Conservation (phyloP, 2,329 filamentous ascomycete genomes). For the Sclerotinia subarctica region DNA sequence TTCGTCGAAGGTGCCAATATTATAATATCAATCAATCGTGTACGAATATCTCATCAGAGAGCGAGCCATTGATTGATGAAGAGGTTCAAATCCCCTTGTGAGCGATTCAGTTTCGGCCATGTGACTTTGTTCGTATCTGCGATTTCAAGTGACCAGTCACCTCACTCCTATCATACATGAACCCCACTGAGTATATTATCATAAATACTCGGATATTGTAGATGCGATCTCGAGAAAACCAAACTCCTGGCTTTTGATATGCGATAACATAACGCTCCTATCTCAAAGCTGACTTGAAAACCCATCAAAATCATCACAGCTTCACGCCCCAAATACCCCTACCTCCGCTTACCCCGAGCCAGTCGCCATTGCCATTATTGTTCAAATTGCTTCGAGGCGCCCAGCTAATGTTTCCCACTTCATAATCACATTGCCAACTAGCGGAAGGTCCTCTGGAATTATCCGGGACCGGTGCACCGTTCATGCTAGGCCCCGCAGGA, state of each 20-base stretch:
- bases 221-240: slow-evolving; percentile 28
- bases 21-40: not conserved
- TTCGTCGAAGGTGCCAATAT: slow-evolving; percentile 34
- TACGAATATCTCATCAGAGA: not conserved
- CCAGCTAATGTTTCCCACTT: slow-evolving; percentile 83
- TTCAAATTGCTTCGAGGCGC: slow-evolving; percentile 64
- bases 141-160: not conserved
- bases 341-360: slow-evolving; percentile 79
- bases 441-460: slow-evolving; percentile 66
- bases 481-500: slow-evolving; percentile 42
- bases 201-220: slow-evolving; percentile 29
- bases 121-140: slow-evolving; percentile 17
- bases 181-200: slow-evolving; percentile 23
- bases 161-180: slow-evolving; percentile 27
- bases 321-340: slow-evolving; percentile 70
- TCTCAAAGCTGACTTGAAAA: slow-evolving; percentile 24
- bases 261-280: slow-evolving; percentile 23
- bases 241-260: slow-evolving; percentile 32
- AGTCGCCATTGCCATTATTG: slow-evolving; percentile 70
- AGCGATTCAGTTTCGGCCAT: not conserved
- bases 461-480: slow-evolving; percentile 51
- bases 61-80: not conserved
- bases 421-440: slow-evolving; percentile 82
- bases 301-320: slow-evolving; percentile 32
- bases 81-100: not conserved